These are phyloP conservation scores for Alloteropsis angusta DNA, from an alignment of 202 grass and related monocot species.

Conservation along the genomic window DNA sequence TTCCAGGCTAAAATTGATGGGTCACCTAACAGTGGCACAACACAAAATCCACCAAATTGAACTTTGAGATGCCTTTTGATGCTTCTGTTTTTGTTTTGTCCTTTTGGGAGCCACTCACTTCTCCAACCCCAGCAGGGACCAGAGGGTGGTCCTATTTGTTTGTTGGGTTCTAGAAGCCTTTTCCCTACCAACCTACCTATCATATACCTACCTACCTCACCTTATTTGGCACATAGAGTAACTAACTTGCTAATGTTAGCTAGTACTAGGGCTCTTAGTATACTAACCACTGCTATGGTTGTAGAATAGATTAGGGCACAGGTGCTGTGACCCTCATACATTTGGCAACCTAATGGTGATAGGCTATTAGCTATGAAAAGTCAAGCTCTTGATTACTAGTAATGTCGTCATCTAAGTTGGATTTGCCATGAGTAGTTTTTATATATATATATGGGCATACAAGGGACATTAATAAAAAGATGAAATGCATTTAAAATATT, in stretches of 20 bases:
- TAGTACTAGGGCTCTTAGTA: background rate
- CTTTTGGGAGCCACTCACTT: background rate
- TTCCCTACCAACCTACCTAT: background rate
- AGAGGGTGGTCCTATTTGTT: background rate
- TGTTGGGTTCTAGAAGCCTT: slow-evolving; percentile 41
- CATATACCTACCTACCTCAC: slow-evolving; percentile 15
- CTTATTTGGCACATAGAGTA: slow-evolving; percentile 19
- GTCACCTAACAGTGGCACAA: slow-evolving; percentile 29
- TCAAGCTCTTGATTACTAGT: background rate
- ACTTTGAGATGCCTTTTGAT: slow-evolving; percentile 2
- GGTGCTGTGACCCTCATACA: background rate
- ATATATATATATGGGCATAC: background rate
- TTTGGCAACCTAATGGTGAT: slow-evolving; percentile 16
- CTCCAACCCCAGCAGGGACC: background rate
- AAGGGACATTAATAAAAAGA: background rate
- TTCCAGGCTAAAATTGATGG: slow-evolving; percentile 19
- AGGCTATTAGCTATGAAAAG: slow-evolving; percentile 1
- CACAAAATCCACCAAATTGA: slow-evolving; percentile 26
- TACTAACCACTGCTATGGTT: slow-evolving; percentile 1
- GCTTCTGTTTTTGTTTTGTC: slow-evolving; percentile 22
- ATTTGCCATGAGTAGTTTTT: background rate
- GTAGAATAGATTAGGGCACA: background rate
- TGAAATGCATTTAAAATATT: background rate
- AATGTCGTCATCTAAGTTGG: background rate
- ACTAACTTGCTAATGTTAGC: slow-evolving; percentile 9